phyloP scores from a whole-genome alignment of 192 early-diverging fungal genomes.

The Oehlia diaphana region DNA sequence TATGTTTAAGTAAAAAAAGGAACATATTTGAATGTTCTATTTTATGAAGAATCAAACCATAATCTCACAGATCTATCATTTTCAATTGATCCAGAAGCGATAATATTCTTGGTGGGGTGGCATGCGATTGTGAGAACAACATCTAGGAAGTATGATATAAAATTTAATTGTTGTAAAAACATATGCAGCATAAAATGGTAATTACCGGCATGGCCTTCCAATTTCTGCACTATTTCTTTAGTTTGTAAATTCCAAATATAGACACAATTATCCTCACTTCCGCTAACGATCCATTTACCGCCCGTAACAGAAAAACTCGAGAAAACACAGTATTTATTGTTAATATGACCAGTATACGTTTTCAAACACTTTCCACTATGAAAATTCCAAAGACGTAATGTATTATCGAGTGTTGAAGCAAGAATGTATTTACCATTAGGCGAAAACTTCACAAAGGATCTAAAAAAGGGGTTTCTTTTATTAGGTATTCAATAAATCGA shows the following conservation, averaged over 20 bases:
- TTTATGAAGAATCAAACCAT: constrained; percentile 63
- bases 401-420: constrained; percentile 91
- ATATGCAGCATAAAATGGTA: neutral
- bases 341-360: constrained; percentile 88
- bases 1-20: neutral
- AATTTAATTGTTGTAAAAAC: neutral
- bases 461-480: constrained; percentile 24
- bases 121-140: constrained; percentile 90
- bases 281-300: constrained; percentile 95
- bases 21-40: constrained; percentile 14
- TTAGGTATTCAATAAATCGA: neutral
- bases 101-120: constrained; percentile 93
- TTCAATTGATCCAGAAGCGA: constrained; percentile 91
- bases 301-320: constrained; percentile 91
- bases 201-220: constrained; percentile 89
- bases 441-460: constrained; percentile 95
- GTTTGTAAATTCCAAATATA: constrained; percentile 99
- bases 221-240: constrained; percentile 90
- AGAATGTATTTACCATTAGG: constrained; percentile 99
- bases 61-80: constrained; percentile 88
- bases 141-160: constrained; percentile 58
- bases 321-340: constrained; percentile 92
- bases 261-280: constrained; percentile 90
- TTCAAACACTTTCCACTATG: constrained; percentile 96
- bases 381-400: constrained; percentile 93